Conservation (phyloP, 1,139 yeast species). For the Saccharomyces pastorianus region DNA sequence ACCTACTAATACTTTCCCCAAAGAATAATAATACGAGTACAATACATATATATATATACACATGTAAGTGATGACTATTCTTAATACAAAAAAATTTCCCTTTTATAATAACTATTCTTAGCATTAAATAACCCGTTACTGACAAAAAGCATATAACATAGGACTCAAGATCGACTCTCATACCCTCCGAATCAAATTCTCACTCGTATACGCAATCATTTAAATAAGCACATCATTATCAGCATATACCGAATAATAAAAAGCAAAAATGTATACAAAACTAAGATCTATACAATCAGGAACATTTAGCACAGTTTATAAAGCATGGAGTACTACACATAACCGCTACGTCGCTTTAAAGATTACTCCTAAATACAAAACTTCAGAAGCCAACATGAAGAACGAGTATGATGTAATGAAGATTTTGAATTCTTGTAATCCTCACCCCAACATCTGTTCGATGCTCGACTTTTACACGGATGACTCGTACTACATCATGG, state of each 20-base stretch:
- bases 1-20: neutral
- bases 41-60: neutral
- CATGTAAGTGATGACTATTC: neutral
- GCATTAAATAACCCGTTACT: neutral
- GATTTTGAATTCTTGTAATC: slow-evolving; percentile 12
- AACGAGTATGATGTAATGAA: slow-evolving; percentile 24
- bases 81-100: neutral
- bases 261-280: slow-evolving; percentile 13
- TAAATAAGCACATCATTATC: neutral
- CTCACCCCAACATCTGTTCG: slow-evolving; percentile 42
- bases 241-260: neutral
- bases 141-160: neutral
- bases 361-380: slow-evolving; percentile 20
- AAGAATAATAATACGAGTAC: neutral
- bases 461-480: slow-evolving; percentile 69
- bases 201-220: neutral
- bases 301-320: slow-evolving; percentile 23
- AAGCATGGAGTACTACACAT: slow-evolving; percentile 13
- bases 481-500: slow-evolving; percentile 40
- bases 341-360: slow-evolving; percentile 26
- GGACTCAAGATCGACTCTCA: neutral
- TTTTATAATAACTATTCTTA: neutral
- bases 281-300: slow-evolving; percentile 20
- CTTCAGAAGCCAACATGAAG: slow-evolving; percentile 11
- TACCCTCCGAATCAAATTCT: neutral